A percentile compares a stretch with the other conserved stretches of the same genome.
These are phyloP conservation scores for Phytopythium kandeliae DNA, from an alignment of 352 stramenopile species.

Conservation along the genomic window DNA sequence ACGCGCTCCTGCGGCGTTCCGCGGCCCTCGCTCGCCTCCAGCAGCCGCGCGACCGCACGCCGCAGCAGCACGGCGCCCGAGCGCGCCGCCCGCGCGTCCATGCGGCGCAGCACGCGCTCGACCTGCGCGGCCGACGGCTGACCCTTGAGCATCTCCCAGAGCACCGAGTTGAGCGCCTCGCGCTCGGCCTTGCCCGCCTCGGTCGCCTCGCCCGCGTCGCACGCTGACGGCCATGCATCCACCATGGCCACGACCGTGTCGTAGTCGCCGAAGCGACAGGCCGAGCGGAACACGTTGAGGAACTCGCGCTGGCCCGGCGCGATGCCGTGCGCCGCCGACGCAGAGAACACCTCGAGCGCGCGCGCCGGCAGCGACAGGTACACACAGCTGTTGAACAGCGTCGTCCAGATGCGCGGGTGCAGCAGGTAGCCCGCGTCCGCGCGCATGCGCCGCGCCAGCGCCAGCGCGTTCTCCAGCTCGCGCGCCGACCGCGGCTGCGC, in stretches of 20 bases:
- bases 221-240: slow-evolving; percentile 11
- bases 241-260: slow-evolving; percentile 35
- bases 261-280: slow-evolving; percentile 20
- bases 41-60: slow-evolving; percentile 20
- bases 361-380: slow-evolving; percentile 23
- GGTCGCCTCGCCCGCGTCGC: slow-evolving; percentile 5
- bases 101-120: slow-evolving; percentile 30
- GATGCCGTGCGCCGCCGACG: slow-evolving; percentile 28
- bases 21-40: slow-evolving; percentile 22
- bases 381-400: slow-evolving; percentile 39
- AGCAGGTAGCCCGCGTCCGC: slow-evolving; percentile 37
- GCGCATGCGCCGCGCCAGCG: slow-evolving; percentile 22
- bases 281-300: slow-evolving; percentile 29
- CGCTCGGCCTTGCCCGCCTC: slow-evolving; percentile 20
- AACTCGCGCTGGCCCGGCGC: slow-evolving; percentile 31
- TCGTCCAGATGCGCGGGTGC: slow-evolving; percentile 32
- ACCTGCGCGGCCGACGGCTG: slow-evolving; percentile 22
- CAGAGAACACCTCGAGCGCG: slow-evolving; percentile 38
- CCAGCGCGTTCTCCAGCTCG: slow-evolving; percentile 29
- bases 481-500: slow-evolving; percentile 16
- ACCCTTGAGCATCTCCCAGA: slow-evolving; percentile 51
- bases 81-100: slow-evolving; percentile 26
- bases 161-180: slow-evolving; percentile 36
- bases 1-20: slow-evolving; percentile 17
- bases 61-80: slow-evolving; percentile 28